phyloP scores from a whole-genome alignment of 768 basidiomycete genomes.

The Termitomyces titanicus region DNA sequence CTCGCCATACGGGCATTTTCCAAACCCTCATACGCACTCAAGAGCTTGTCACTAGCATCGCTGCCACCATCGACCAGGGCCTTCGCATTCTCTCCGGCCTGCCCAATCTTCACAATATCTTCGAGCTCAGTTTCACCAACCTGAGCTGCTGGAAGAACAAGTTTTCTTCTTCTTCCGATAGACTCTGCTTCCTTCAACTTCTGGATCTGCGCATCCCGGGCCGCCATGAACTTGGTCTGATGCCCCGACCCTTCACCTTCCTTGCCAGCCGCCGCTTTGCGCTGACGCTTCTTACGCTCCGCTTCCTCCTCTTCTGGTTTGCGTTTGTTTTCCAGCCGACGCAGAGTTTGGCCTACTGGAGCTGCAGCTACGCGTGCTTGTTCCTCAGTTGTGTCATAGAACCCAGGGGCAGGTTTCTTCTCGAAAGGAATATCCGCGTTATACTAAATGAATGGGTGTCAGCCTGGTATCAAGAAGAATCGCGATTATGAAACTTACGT shows the following conservation, averaged over 20 bases:
- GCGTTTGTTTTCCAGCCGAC: slow-evolving; percentile 93
- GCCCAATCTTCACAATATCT: slow-evolving; percentile 98
- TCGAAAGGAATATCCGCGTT: slow-evolving; percentile 99
- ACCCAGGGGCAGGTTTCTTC: slow-evolving; percentile 92
- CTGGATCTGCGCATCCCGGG: slow-evolving; percentile 96
- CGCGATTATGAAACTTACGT: slow-evolving; percentile 48
- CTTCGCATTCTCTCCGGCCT: slow-evolving; percentile 86
- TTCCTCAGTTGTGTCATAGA: slow-evolving; percentile 96
- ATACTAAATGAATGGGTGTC: slow-evolving; percentile 52
- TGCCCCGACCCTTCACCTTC: slow-evolving; percentile 59
- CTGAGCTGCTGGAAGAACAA: slow-evolving; percentile 84
- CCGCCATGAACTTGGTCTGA: slow-evolving; percentile 94
- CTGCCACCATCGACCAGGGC: slow-evolving; percentile 78
- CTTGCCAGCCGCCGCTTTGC: slow-evolving; percentile 58
- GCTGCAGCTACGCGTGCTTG: slow-evolving; percentile 83
- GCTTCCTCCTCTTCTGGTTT: slow-evolving; percentile 93
- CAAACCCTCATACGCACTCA: slow-evolving; percentile 91
- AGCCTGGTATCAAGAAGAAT: slow-evolving; percentile 6
- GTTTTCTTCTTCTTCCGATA: slow-evolving; percentile 81
- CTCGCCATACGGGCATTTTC: slow-evolving; percentile 88
- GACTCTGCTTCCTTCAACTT: slow-evolving; percentile 97
- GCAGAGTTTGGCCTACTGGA: slow-evolving; percentile 86
- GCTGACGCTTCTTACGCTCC: slow-evolving; percentile 86
- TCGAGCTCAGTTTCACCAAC: slow-evolving; percentile 94
- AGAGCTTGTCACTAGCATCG: slow-evolving; percentile 78